phyloP scores from a whole-genome alignment of 2,329 filamentous ascomycete species.

The Xylaria sp. region DNA sequence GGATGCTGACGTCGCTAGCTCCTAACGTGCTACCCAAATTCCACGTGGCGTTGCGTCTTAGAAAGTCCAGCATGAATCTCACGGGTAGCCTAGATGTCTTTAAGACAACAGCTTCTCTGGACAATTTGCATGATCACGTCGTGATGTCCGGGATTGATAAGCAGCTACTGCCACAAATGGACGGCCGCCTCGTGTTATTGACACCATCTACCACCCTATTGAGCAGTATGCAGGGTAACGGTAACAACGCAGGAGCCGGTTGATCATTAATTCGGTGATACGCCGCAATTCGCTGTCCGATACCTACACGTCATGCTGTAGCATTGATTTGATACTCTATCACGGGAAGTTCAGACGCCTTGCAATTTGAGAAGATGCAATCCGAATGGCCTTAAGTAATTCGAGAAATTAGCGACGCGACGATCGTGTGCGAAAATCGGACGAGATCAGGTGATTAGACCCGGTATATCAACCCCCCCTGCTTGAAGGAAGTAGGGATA shows the following conservation, averaged over 20 bases:
- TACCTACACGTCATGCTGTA: constrained; percentile 11
- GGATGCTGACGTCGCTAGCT: constrained; percentile 12
- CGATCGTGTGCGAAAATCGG: constrained; percentile 7
- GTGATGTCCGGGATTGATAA: background rate
- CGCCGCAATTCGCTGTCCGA: constrained; percentile 16
- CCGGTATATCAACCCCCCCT: background rate
- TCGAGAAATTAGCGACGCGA: background rate
- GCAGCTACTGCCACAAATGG: constrained; percentile 12
- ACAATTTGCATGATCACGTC: background rate
- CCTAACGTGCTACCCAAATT: background rate
- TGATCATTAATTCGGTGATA: constrained; percentile 4
- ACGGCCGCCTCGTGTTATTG: constrained; percentile 21
- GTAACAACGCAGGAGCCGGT: constrained; percentile 25
- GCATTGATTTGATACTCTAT: background rate
- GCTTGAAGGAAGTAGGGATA: background rate
- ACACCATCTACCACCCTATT: background rate
- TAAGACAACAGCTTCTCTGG: constrained; percentile 1
- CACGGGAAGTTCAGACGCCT: background rate
- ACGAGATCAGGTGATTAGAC: constrained; percentile 27
- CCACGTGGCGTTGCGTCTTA: constrained; percentile 22
- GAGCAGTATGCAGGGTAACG: constrained; percentile 19
- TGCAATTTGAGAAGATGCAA: background rate
- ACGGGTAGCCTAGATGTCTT: background rate
- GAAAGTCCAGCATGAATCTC: background rate
- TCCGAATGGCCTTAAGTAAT: background rate